Conservation (phyloP, 2,329 filamentous ascomycete species). For the Aspergillus felis region DNA sequence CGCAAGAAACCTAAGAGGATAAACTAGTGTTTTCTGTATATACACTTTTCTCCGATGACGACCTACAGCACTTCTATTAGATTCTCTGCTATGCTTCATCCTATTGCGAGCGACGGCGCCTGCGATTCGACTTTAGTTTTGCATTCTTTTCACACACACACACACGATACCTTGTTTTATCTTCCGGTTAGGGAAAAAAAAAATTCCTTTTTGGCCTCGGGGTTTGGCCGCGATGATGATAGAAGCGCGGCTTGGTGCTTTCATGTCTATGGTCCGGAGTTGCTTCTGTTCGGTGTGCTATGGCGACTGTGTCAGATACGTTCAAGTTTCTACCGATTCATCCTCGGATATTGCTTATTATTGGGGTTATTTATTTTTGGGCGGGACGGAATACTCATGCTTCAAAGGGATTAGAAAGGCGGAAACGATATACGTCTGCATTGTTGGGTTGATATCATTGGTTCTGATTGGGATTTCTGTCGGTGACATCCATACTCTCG, state of each 20-base stretch:
- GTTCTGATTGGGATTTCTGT: slow-evolving; percentile 31
- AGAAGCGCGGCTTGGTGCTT: slow-evolving; percentile 33
- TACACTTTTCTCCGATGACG: slow-evolving; percentile 33
- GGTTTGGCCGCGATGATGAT: slow-evolving; percentile 36
- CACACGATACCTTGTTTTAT: slow-evolving; percentile 35
- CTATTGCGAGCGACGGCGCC: slow-evolving; percentile 42
- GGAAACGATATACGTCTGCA: slow-evolving; percentile 45
- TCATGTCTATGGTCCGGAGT: slow-evolving; percentile 36
- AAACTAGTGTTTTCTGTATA: slow-evolving; percentile 33
- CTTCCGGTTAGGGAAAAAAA: slow-evolving; percentile 36
- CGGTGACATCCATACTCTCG: slow-evolving; percentile 3
- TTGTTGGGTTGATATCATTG: slow-evolving; percentile 35
- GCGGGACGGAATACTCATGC: slow-evolving; percentile 32
- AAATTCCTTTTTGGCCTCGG: slow-evolving; percentile 26
- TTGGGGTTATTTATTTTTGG: slow-evolving; percentile 23
- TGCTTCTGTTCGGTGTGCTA: slow-evolving; percentile 27
- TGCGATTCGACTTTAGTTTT: slow-evolving; percentile 33
- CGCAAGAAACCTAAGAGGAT: slow-evolving; percentile 25
- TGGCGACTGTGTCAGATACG: slow-evolving; percentile 29
- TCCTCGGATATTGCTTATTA: slow-evolving; percentile 26
- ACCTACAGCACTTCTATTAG: slow-evolving; percentile 31
- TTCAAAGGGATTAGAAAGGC: slow-evolving; percentile 40
- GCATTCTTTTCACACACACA: slow-evolving; percentile 22
- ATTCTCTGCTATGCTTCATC: slow-evolving; percentile 31
- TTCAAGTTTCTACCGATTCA: slow-evolving; percentile 24